Conservation (phyloP, 495 filamentous ascomycete species). For the Chaetomidium leptoderma region DNA sequence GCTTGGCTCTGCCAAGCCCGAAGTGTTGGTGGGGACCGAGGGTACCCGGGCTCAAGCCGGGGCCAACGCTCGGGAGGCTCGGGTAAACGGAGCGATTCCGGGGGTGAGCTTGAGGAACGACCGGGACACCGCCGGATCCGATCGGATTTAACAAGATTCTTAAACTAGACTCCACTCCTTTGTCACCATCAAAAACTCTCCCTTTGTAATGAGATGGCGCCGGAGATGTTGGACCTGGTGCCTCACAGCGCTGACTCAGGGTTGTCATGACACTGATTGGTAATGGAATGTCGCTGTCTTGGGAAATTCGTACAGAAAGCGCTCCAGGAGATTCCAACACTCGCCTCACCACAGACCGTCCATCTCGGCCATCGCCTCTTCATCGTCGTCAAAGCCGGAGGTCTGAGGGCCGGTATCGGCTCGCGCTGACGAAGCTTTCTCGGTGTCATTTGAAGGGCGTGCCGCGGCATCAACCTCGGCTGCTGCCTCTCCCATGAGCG, state of each 20-base stretch:
- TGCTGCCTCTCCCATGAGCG: conserved; percentile 40
- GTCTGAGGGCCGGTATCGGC: not conserved
- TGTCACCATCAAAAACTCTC: not conserved
- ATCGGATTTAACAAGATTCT: not conserved
- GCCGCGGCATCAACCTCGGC: not conserved
- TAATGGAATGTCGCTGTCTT: not conserved
- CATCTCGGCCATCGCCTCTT: conserved; percentile 66
- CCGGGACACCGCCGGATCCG: conserved; percentile 5
- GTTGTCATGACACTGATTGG: not conserved
- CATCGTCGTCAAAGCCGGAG: conserved; percentile 50
- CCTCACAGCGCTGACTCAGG: not conserved
- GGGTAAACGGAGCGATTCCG: conserved; percentile 1
- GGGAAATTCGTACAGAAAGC: not conserved
- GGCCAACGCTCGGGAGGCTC: too few relatives aligned
- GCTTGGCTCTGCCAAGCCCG: conserved; percentile 22
- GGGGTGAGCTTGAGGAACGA: not conserved
- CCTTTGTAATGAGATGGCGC: not conserved
- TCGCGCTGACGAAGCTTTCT: not conserved
- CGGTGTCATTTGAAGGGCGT: not conserved
- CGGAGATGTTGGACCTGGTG: not conserved
- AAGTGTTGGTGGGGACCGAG: conserved; percentile 23
- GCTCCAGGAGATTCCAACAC: not conserved
- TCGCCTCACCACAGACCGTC: conserved; percentile 52
- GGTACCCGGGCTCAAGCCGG: conserved; percentile 2
- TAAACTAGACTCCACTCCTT: not conserved